These are phyloP conservation scores for Cutaneotrichosporon cavernicola DNA, from an alignment of 1,284 basidiomycete genomes.

Conservation along the genomic window DNA sequence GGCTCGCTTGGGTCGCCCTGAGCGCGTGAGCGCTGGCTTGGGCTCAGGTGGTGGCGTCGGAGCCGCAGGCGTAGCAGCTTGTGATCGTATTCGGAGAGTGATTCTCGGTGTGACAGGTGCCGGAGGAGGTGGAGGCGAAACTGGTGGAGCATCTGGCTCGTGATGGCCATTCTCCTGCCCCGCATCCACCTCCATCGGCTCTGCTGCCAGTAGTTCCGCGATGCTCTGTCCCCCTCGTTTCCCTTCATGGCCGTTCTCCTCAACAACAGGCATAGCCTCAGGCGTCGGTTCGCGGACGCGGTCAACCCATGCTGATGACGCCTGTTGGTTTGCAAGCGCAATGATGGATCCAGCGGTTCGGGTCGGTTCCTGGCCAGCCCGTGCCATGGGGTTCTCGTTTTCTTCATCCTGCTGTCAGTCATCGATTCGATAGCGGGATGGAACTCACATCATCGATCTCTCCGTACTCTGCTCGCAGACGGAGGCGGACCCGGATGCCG, in stretches of 20 bases:
- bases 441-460: constrained; percentile 46
- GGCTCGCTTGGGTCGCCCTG: constrained; percentile 11
- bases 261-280: background rate
- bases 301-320: constrained; percentile 1
- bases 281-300: background rate
- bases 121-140: background rate
- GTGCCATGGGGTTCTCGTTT: constrained; percentile 41
- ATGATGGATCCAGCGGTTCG: constrained; percentile 35
- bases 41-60: background rate
- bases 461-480: constrained; percentile 79
- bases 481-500: constrained; percentile 77
- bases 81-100: constrained; percentile 6
- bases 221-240: background rate
- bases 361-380: constrained; percentile 4
- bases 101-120: constrained; percentile 2
- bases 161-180: background rate
- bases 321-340: constrained; percentile 28
- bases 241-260: background rate
- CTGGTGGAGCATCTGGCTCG: background rate
- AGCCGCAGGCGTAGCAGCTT: background rate
- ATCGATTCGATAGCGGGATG: background rate
- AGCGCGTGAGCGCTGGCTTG: constrained; percentile 5
- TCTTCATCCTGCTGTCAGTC: constrained; percentile 31
- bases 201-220: background rate
- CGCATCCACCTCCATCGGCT: background rate